Conservation (phyloP, 352 stramenopile species). For the Ophiocytium majus region DNA sequence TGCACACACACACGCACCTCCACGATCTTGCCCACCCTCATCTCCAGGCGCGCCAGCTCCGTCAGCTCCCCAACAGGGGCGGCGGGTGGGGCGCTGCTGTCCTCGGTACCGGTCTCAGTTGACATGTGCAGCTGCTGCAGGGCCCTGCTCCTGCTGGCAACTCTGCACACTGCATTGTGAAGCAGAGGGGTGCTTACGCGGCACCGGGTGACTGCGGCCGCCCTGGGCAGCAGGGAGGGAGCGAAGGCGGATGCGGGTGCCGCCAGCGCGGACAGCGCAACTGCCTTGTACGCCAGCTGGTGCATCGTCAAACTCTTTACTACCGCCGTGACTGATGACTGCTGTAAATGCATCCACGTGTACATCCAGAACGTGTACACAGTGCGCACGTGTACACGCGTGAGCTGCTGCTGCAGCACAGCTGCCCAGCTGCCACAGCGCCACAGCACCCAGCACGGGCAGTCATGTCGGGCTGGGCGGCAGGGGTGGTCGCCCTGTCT, state of each 20-base stretch:
- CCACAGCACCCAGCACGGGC: too few relatives aligned
- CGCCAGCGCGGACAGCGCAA: background rate
- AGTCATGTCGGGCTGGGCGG: background rate
- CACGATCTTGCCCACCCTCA: slow-evolving; percentile 58
- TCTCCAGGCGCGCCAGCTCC: slow-evolving; percentile 58
- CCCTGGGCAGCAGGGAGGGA: background rate
- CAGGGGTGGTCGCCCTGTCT: background rate
- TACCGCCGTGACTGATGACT: too few relatives aligned
- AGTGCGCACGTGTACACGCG: background rate
- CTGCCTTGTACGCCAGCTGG: too few relatives aligned
- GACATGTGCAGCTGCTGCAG: slow-evolving; percentile 5
- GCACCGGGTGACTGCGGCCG: background rate
- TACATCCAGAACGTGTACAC: background rate
- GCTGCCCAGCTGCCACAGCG: background rate
- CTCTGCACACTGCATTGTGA: background rate
- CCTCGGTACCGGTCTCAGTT: background rate
- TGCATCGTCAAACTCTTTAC: too few relatives aligned
- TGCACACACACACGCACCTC: too few relatives aligned
- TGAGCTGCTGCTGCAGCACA: background rate
- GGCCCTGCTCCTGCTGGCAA: background rate
- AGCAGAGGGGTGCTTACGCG: background rate
- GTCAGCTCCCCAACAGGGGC: slow-evolving; percentile 48
- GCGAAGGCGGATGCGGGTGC: background rate
- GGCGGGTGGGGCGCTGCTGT: slow-evolving; percentile 19
- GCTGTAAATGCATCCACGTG: background rate